Percentiles rank a stretch among this genome's conserved stretches.
phyloP scores from a whole-genome alignment of 2,329 filamentous ascomycete genomes.

The Trichoderma sp. region DNA sequence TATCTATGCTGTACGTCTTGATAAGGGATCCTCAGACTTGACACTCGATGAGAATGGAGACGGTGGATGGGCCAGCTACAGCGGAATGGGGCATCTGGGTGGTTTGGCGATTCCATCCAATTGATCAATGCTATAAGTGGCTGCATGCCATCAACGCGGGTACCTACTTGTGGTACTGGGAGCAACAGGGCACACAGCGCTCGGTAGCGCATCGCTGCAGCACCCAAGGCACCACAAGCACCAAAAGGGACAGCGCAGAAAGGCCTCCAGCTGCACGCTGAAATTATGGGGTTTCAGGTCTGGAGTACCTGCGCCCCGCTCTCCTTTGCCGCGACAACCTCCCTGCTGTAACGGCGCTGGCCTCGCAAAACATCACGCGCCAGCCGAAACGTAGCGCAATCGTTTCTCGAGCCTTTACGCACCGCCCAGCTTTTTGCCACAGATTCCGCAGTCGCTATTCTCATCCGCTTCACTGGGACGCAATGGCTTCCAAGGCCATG shows the following conservation, averaged over 20 bases:
- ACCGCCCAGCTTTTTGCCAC: not conserved
- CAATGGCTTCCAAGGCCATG: constrained; percentile 74
- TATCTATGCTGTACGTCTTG: not conserved
- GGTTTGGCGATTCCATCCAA: not conserved
- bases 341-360: constrained; percentile 4
- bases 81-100: not conserved
- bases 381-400: not conserved
- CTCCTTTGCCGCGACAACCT: constrained; percentile 20
- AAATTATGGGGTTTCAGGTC: constrained; percentile 23
- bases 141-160: not conserved
- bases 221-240: not conserved
- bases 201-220: not conserved
- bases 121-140: not conserved
- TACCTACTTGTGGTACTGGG: not conserved
- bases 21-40: not conserved
- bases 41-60: not conserved
- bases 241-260: not conserved
- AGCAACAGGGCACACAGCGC: not conserved
- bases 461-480: constrained; percentile 8
- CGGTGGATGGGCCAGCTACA: not conserved
- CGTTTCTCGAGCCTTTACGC: not conserved
- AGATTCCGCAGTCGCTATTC: not conserved
- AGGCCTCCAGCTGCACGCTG: not conserved
- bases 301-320: constrained; percentile 8
- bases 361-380: constrained; percentile 20